Evolutionary conservation across 352 stramenopile species (phyloP).

Genomic region (Phytophthora hybrid): DNA sequence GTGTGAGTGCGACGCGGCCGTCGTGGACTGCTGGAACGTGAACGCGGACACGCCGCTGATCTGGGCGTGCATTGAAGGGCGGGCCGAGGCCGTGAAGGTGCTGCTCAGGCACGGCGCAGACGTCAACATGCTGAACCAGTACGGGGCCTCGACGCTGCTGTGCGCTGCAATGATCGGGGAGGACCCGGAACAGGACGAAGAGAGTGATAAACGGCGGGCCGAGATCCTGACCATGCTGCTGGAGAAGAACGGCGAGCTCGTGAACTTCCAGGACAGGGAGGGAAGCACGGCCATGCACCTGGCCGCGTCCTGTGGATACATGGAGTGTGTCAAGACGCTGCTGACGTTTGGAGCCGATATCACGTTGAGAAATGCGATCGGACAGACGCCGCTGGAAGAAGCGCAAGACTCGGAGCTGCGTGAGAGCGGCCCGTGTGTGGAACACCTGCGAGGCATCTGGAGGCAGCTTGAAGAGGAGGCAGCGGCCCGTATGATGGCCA

Average conservation of each 20-base stretch:
- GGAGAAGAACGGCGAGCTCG: conserved; percentile 64
- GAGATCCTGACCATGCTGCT: conserved; percentile 73
- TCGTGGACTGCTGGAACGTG: conserved; percentile 76
- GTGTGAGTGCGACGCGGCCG: conserved; percentile 61
- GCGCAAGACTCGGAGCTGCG: conserved; percentile 69
- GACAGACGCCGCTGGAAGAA: conserved; percentile 84
- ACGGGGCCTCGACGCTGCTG: conserved; percentile 72
- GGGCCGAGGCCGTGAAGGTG: conserved; percentile 69
- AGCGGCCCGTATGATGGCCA: conserved; percentile 78
- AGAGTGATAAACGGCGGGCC: conserved; percentile 55
- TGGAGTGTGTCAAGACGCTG: conserved; percentile 77
- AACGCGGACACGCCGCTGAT: conserved; percentile 84
- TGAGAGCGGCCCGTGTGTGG: conserved; percentile 67
- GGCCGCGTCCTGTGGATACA: conserved; percentile 74
- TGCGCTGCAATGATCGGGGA: conserved; percentile 86
- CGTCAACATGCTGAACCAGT: conserved; percentile 77
- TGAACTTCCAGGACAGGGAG: conserved; percentile 87
- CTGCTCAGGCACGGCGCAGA: conserved; percentile 69
- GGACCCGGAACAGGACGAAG: conserved; percentile 60
- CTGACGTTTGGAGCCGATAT: conserved; percentile 73
- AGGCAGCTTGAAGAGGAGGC: conserved; percentile 80
- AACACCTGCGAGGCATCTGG: conserved; percentile 71
- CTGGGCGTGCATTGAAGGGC: conserved; percentile 86
- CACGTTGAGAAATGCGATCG: conserved; percentile 79
- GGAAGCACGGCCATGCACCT: conserved; percentile 88